Conservation (phyloP, 768 basidiomycete genomes). For the Amanita fuliginea region DNA sequence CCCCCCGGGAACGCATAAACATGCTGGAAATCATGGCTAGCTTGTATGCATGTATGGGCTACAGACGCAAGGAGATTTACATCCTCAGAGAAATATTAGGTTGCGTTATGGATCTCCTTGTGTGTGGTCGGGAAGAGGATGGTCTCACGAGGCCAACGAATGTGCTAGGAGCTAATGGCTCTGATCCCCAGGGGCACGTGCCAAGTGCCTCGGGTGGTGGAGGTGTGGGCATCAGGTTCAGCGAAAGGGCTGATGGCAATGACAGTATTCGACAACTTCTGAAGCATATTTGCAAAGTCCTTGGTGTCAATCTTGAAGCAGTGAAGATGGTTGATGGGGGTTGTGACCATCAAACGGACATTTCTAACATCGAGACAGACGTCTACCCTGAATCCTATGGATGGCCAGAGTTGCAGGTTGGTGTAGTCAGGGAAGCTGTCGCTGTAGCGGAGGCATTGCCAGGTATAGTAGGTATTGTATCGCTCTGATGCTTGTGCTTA, state of each 20-base stretch:
- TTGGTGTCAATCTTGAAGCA: slow-evolving; percentile 75
- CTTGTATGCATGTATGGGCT: slow-evolving; percentile 72
- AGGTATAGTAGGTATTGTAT: slow-evolving; percentile 35
- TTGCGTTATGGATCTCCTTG: slow-evolving; percentile 73
- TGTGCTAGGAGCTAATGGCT: slow-evolving; percentile 28
- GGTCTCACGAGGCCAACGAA: slow-evolving; percentile 33
- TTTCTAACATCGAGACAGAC: slow-evolving; percentile 12
- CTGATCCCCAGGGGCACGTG: slow-evolving; percentile 37
- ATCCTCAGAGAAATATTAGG: slow-evolving; percentile 79
- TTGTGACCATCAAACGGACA: slow-evolving; percentile 8
- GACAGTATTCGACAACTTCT: slow-evolving; percentile 68
- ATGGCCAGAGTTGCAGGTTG: slow-evolving; percentile 93
- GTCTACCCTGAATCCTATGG: slow-evolving; percentile 54
- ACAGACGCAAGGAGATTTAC: slow-evolving; percentile 81
- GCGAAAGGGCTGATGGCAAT: slow-evolving; percentile 73
- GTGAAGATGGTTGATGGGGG: slow-evolving; percentile 37
- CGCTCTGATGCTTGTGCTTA: neutral
- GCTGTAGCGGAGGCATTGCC: slow-evolving; percentile 87
- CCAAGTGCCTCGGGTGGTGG: slow-evolving; percentile 29
- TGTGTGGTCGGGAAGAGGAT: slow-evolving; percentile 75
- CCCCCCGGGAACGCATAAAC: slow-evolving; percentile 61
- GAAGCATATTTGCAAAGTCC: slow-evolving; percentile 61
- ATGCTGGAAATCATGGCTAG: slow-evolving; percentile 62
- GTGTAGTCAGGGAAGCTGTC: slow-evolving; percentile 86
- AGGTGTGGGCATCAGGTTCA: slow-evolving; percentile 58